Evolutionary conservation across 179 eudicot species (phyloP), one percentile per base, ranked within the genome.

Genomic region (Gypsophila paniculata): DNA sequence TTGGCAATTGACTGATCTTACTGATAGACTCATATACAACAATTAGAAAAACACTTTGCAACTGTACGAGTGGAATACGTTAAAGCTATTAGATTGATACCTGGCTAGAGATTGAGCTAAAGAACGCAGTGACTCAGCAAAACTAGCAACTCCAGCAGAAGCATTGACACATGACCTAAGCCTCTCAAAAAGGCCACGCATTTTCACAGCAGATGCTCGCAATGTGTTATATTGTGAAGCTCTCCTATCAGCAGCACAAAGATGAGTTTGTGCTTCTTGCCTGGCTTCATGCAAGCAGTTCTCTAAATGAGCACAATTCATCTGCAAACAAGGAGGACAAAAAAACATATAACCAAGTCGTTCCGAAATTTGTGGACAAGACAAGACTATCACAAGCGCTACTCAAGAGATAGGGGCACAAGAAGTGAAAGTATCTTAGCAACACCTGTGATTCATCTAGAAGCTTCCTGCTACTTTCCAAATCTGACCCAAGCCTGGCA

Each of bases 261-360:
- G 96, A 85, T 95, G 91, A 11, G 90, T 95, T 79, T 95, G 99
- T 52, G 99, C 96, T 85, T 95, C 98, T 78, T 90, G 90, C 78
- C 98, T 87, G 29, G 98, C 96, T 79, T 95, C 99, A 68, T 95
- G 97, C 65, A 92, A 88, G 69, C 93, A 89, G 63, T 92, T 95
- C 85, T 95, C 98, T 70, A 95, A 77, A 77, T 90, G 99, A 77
- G 96, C 99, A 81, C 99, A 95, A 72, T 95, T 95, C 90, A 95
- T 81, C 99, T 95, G 90, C 46, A 73, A 36, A 70, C 53, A 63
- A 62, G 17, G 26, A 44, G 34, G 32, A 46, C 55, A 46, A 29
- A 18, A 17, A 9, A 60, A 8, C 38, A 26, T 42, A 48, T n/a
- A 7, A 10, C 21, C 42, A 42, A 63, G 29, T 26, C 46, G 65